Conservation (phyloP, 805 yeast genomes). For the Barnettozyma vustinii region DNA sequence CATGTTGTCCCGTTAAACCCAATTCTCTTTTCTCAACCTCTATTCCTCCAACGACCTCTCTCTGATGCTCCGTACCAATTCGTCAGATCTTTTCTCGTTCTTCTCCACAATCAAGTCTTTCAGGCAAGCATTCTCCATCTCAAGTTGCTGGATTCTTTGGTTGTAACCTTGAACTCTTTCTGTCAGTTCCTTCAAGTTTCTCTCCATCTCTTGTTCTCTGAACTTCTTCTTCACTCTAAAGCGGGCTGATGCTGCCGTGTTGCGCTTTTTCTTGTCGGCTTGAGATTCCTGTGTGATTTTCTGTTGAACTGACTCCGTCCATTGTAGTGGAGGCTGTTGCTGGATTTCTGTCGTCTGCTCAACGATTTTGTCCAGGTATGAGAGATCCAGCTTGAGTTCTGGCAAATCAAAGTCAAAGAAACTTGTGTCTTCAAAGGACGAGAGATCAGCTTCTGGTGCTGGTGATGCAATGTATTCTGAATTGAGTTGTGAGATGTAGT, state of each 20-base stretch:
- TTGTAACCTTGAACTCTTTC: conserved; percentile 43
- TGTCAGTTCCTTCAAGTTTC: conserved; percentile 36
- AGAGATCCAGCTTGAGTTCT: conserved; percentile 11
- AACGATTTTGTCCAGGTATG: conserved; percentile 6
- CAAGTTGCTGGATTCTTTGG: conserved; percentile 43
- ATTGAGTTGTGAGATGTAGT: conserved; percentile 17
- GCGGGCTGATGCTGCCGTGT: conserved; percentile 62
- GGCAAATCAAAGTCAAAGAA: conserved; percentile 23
- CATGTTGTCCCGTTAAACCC: not conserved
- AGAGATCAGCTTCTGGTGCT: conserved; percentile 10
- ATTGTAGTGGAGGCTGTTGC: conserved; percentile 5
- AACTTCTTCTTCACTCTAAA: conserved; percentile 58
- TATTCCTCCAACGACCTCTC: conserved; percentile 18
- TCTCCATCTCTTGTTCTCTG: conserved; percentile 55
- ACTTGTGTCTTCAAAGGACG: conserved; percentile 17
- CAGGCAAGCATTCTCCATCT: conserved; percentile 57
- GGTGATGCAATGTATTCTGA: conserved; percentile 8
- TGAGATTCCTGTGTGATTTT: not conserved
- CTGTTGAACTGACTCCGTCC: not conserved
- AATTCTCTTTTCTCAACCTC: not conserved
- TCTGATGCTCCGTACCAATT: conserved; percentile 33
- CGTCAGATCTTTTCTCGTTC: conserved; percentile 38
- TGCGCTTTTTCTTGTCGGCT: conserved; percentile 44
- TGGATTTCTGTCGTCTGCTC: not conserved
- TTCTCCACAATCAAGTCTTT: conserved; percentile 49